Evolutionary conservation across 2,329 filamentous ascomycete genomes (phyloP).

Genomic region (Sarocladiaceae sp.): DNA sequence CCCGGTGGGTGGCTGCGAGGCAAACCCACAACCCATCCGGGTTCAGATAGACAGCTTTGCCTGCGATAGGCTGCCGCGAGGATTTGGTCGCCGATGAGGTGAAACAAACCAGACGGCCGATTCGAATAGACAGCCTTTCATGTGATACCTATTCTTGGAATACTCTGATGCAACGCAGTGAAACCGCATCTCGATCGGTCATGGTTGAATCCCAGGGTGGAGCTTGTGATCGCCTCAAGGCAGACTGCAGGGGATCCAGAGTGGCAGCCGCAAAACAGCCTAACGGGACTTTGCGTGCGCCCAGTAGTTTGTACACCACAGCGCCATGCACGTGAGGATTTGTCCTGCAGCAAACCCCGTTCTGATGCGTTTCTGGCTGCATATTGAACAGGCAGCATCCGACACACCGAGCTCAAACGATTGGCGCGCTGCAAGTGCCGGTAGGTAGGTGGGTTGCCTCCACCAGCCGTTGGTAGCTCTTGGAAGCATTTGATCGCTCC

Average conservation of each 20-base stretch:
- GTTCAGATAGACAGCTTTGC: too few species aligned
- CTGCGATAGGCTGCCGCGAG: too few species aligned
- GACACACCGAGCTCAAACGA: not conserved
- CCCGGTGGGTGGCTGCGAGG: too few species aligned
- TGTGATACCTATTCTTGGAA: slow-evolving; percentile 3
- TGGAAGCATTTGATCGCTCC: not conserved
- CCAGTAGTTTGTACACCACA: not conserved
- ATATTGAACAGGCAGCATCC: slow-evolving; percentile 7
- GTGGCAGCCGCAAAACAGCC: slow-evolving; percentile 2
- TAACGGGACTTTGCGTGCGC: not conserved
- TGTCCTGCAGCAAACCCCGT: slow-evolving; percentile 1
- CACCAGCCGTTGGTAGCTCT: not conserved
- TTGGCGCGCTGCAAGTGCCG: not conserved
- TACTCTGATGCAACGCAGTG: not conserved
- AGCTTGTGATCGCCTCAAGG: slow-evolving; percentile 5
- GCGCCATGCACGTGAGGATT: slow-evolving; percentile 3
- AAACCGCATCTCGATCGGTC: slow-evolving; percentile 3
- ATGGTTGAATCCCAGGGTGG: not conserved
- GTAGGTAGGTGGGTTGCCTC: slow-evolving; percentile 1
- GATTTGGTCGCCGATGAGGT: too few species aligned
- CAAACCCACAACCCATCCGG: too few species aligned
- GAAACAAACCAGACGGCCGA: not conserved
- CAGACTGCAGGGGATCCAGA: not conserved
- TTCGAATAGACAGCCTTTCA: not conserved
- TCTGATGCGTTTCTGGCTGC: not conserved